Conservation (phyloP, 1,284 basidiomycete genomes). For the Apiotrichum veenhuisii region DNA sequence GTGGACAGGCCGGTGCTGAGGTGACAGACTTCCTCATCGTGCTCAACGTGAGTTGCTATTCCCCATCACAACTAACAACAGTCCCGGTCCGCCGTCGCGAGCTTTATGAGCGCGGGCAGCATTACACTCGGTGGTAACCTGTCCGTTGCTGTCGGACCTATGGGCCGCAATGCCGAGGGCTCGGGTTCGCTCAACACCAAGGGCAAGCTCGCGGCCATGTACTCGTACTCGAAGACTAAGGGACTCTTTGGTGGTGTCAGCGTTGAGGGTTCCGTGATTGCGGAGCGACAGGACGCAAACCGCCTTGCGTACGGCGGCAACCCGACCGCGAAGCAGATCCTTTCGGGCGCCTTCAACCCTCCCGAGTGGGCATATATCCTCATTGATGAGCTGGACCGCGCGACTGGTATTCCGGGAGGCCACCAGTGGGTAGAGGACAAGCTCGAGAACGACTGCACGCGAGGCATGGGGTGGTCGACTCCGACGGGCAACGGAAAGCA, state of each 20-base stretch:
- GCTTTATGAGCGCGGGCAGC: constrained; percentile 93
- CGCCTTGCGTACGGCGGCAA: constrained; percentile 69
- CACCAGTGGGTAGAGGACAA: constrained; percentile 65
- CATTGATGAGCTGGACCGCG: constrained; percentile 67
- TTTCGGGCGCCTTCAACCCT: constrained; percentile 68
- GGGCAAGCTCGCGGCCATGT: constrained; percentile 91
- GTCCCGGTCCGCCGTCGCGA: constrained; percentile 58
- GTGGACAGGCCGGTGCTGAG: constrained; percentile 61
- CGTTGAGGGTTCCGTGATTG: constrained; percentile 88
- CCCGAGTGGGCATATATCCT: constrained; percentile 73
- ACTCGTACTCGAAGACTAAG: constrained; percentile 90
- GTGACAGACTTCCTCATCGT: constrained; percentile 94
- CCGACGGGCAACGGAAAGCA: not conserved
- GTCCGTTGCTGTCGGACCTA: constrained; percentile 76
- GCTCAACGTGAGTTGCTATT: constrained; percentile 60
- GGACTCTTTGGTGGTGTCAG: constrained; percentile 79
- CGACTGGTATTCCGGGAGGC: constrained; percentile 65
- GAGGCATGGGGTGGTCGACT: constrained; percentile 29
- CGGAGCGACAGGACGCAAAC: constrained; percentile 91
- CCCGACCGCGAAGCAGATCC: constrained; percentile 71
- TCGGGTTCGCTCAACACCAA: constrained; percentile 78
- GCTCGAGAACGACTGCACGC: constrained; percentile 33
- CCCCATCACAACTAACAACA: constrained; percentile 21
- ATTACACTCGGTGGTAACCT: constrained; percentile 54
- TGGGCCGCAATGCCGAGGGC: constrained; percentile 93